Conservation (phyloP, 257 asterid genomes). For the Solanum virginianum region DNA sequence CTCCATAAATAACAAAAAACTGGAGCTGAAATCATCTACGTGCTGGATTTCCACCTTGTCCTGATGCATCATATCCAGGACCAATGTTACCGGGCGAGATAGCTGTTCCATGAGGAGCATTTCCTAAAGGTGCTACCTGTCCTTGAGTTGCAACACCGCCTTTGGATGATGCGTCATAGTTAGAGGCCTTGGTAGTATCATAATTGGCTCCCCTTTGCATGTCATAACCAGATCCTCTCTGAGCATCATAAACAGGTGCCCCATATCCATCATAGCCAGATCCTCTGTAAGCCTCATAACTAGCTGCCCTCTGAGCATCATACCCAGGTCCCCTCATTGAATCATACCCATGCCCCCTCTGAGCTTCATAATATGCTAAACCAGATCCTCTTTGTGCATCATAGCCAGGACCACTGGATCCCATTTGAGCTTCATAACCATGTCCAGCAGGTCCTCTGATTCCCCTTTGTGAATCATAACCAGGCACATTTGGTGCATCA, state of each 20-base stretch:
- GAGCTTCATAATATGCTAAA: conserved; percentile 27
- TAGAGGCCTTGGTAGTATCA: conserved; percentile 18
- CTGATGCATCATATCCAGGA: conserved; percentile 30
- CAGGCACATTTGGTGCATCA: conserved; percentile 30
- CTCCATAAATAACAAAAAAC: background rate
- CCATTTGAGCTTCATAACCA: conserved; percentile 29
- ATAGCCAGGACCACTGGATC: conserved; percentile 22
- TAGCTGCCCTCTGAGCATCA: conserved; percentile 12
- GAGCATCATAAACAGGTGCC: conserved; percentile 31
- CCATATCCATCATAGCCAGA: conserved; percentile 31
- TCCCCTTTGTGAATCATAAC: conserved; percentile 26
- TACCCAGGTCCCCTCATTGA: conserved; percentile 27
- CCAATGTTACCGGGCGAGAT: conserved; percentile 27
- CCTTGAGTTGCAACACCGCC: conserved; percentile 44
- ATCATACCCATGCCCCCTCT: conserved; percentile 26
- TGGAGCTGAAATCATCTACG: conserved; percentile 24
- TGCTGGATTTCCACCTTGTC: conserved; percentile 40
- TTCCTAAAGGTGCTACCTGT: conserved; percentile 25
- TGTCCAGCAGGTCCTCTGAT: conserved; percentile 16
- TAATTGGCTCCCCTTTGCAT: conserved; percentile 24
- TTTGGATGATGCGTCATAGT: conserved; percentile 33
- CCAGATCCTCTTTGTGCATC: conserved; percentile 28
- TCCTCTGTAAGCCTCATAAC: conserved; percentile 29
- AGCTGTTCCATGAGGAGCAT: conserved; percentile 25
- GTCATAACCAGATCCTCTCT: conserved; percentile 43